phyloP scores from a whole-genome alignment of 441 rosid genomes.

The Viola pubescens region DNA sequence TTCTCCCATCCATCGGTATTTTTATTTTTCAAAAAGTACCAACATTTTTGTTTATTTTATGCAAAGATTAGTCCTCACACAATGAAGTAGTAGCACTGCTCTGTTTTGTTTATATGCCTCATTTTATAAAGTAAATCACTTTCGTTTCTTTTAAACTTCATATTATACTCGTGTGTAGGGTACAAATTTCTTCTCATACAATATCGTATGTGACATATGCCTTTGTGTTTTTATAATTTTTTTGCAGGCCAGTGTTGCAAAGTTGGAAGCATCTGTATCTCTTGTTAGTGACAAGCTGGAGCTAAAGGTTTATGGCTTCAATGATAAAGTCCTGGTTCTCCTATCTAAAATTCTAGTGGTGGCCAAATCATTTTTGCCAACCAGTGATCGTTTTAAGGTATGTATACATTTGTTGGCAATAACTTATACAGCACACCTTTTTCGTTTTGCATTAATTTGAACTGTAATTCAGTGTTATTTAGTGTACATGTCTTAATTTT shows the following conservation, averaged over 20 bases:
- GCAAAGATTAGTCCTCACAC: no score
- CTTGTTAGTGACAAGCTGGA: slow-evolving; percentile 68
- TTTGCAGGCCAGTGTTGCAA: slow-evolving; percentile 90
- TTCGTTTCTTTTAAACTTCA: slow-evolving; percentile 3
- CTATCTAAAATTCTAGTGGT: slow-evolving; percentile 59
- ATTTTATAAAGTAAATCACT: background rate
- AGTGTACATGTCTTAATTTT: slow-evolving; percentile 1
- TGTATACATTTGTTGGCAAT: background rate
- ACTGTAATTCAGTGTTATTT: slow-evolving; percentile 1
- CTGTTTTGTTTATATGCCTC: background rate
- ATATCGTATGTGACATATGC: slow-evolving; percentile 7
- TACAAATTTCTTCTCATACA: background rate
- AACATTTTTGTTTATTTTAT: no score
- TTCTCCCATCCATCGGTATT: no score
- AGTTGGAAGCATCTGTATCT: slow-evolving; percentile 75
- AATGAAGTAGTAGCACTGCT: no score
- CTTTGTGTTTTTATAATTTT: slow-evolving; percentile 1
- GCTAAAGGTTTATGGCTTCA: slow-evolving; percentile 88
- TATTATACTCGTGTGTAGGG: background rate
- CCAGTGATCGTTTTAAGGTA: slow-evolving; percentile 78
- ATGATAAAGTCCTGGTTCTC: slow-evolving; percentile 73
- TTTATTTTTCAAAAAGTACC: no score
- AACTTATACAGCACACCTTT: no score
- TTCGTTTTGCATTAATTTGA: background rate
- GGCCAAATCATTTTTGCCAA: slow-evolving; percentile 65